Evolutionary conservation across 2,329 filamentous ascomycete genomes (phyloP).

Genomic region (Dendrostoma leiphaemia): DNA sequence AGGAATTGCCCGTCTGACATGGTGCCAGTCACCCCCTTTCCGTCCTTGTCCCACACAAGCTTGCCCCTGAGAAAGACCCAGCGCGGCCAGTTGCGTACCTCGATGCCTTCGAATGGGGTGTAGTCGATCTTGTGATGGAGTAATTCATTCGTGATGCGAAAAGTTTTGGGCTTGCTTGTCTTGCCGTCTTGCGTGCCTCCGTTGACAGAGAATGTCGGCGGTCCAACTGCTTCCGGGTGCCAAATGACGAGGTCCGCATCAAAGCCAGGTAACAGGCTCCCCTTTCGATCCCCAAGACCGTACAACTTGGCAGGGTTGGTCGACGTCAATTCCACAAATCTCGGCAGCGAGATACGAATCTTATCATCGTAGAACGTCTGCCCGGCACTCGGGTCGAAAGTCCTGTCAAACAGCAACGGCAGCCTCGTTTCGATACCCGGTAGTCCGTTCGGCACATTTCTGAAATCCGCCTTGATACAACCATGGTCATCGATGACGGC

Average conservation of each 20-base stretch:
- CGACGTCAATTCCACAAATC: constrained; percentile 53
- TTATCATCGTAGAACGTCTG: constrained; percentile 25
- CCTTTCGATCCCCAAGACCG: constrained; percentile 50
- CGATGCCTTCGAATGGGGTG: constrained; percentile 58
- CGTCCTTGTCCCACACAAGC: constrained; percentile 56
- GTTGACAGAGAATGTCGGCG: too few relatives aligned
- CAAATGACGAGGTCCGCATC: constrained; percentile 59
- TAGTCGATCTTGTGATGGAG: constrained; percentile 63
- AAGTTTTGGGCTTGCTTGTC: constrained; percentile 21
- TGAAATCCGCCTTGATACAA: constrained; percentile 35
- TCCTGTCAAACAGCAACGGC: constrained; percentile 38
- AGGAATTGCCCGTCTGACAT: constrained; percentile 50
- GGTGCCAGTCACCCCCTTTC: constrained; percentile 46
- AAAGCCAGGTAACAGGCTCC: constrained; percentile 46
- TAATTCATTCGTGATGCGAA: constrained; percentile 47
- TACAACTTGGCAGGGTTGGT: constrained; percentile 58
- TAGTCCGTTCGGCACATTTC: constrained; percentile 57
- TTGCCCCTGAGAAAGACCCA: constrained; percentile 58
- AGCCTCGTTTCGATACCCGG: constrained; percentile 58
- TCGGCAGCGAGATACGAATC: constrained; percentile 39
- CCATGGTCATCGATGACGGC: constrained; percentile 24
- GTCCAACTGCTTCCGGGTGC: constrained; percentile 40
- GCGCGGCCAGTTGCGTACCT: constrained; percentile 59
- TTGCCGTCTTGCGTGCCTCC: background rate
- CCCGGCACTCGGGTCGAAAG: constrained; percentile 8